A percentile compares a stretch with the other conserved stretches of the same genome.
phyloP scores from a whole-genome alignment of 305 asterid genomes.

The Fraxinus sp. region DNA sequence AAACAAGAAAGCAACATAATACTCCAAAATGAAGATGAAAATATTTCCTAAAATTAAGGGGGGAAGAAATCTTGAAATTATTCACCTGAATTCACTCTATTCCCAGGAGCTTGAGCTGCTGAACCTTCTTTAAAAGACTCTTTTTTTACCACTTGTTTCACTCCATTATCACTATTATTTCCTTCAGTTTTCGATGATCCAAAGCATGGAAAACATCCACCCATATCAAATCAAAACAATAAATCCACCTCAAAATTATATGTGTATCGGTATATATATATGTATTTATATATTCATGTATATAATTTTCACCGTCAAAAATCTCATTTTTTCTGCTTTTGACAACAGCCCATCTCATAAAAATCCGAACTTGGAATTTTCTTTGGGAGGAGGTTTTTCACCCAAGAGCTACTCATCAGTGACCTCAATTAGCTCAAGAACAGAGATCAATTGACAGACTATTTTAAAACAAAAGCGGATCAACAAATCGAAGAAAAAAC shows the following conservation, averaged over 20 bases:
- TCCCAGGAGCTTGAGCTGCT: constrained; percentile 53
- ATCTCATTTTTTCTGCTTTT: constrained; percentile 26
- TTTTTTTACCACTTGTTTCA: constrained; percentile 55
- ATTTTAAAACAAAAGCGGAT: constrained; percentile 52
- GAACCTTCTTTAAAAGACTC: constrained; percentile 66
- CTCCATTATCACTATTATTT: constrained; percentile 49
- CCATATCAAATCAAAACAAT: constrained; percentile 55
- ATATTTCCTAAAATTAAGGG: background rate
- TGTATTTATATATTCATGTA: constrained; percentile 17
- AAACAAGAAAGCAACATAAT: constrained; percentile 1
- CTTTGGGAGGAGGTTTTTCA: constrained; percentile 27
- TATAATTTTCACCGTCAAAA: constrained; percentile 31
- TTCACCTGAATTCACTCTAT: constrained; percentile 69
- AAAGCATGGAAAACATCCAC: constrained; percentile 81
- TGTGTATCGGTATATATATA: constrained; percentile 18
- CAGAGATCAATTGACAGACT: constrained; percentile 39
- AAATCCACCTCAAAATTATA: constrained; percentile 42
- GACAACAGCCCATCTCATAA: constrained; percentile 49
- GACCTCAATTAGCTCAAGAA: constrained; percentile 40
- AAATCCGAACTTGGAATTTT: constrained; percentile 40
- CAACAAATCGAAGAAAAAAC: constrained; percentile 67
- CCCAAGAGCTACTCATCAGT: constrained; percentile 44
- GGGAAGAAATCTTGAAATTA: constrained; percentile 1
- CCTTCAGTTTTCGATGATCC: constrained; percentile 63
- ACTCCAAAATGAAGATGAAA: background rate